Evolutionary conservation across 2,329 filamentous ascomycete species (phyloP).

Genomic region (Sporothrix inflata): DNA sequence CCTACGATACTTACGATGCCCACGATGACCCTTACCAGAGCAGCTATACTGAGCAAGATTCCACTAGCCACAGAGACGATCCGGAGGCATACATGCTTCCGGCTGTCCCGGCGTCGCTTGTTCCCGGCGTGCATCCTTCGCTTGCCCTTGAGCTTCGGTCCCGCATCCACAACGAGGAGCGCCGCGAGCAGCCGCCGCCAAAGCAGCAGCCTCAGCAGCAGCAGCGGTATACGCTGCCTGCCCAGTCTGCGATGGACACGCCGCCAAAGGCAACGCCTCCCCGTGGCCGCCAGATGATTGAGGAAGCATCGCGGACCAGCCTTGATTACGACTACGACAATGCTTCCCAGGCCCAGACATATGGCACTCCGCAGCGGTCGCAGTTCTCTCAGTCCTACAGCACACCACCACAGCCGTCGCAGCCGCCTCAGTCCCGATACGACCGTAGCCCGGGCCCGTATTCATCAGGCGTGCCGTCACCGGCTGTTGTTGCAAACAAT

Average conservation of each 20-base stretch:
- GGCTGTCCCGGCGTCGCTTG: slow-evolving; percentile 58
- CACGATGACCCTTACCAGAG: slow-evolving; percentile 42
- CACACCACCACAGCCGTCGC: slow-evolving; percentile 27
- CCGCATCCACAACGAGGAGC: slow-evolving; percentile 59
- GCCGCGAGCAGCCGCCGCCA: slow-evolving; percentile 43
- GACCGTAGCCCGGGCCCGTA: slow-evolving; percentile 50
- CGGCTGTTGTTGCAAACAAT: slow-evolving; percentile 42
- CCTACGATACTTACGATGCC: slow-evolving; percentile 36
- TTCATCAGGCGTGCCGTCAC: slow-evolving; percentile 41
- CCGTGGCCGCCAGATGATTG: slow-evolving; percentile 47
- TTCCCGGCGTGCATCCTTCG: slow-evolving; percentile 62
- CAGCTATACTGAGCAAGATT: slow-evolving; percentile 45
- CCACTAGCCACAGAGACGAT: slow-evolving; percentile 38
- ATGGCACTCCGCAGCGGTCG: slow-evolving; percentile 39
- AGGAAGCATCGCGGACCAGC: slow-evolving; percentile 36
- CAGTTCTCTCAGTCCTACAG: slow-evolving; percentile 43
- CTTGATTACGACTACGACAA: slow-evolving; percentile 39
- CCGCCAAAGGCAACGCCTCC: slow-evolving; percentile 44
- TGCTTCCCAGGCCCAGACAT: slow-evolving; percentile 38
- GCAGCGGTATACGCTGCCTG: slow-evolving; percentile 47
- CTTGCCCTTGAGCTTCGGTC: slow-evolving; percentile 62
- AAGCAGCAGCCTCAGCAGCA: slow-evolving; percentile 30
- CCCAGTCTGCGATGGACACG: slow-evolving; percentile 32
- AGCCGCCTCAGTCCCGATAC: slow-evolving; percentile 28
- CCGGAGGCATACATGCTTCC: slow-evolving; percentile 49